Conservation (phyloP, 1,284 basidiomycete genomes). For the Microbotryum silenes-acaulis region DNA sequence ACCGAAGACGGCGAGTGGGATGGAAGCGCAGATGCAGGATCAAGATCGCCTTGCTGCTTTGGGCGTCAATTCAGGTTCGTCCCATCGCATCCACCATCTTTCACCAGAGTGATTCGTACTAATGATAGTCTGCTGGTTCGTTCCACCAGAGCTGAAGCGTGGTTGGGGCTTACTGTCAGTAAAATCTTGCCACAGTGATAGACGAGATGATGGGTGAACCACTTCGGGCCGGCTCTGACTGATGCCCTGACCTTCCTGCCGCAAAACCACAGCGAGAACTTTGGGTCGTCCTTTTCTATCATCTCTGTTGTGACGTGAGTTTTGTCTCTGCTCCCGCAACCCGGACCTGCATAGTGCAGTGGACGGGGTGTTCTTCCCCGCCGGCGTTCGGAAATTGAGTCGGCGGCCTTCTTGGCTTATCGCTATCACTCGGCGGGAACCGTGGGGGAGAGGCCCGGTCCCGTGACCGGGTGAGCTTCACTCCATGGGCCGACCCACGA, state of each 20-base stretch:
- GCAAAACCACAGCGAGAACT: slow-evolving; percentile 41
- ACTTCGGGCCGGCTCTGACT: too few relatives aligned
- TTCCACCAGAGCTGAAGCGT: slow-evolving; percentile 9
- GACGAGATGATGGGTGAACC: too few relatives aligned
- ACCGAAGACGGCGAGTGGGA: too few relatives aligned
- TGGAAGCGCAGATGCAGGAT: background rate
- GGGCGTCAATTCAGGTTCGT: slow-evolving; percentile 1
- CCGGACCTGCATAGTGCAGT: too few relatives aligned
- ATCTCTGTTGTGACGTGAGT: slow-evolving; percentile 46
- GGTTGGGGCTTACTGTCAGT: slow-evolving; percentile 9
- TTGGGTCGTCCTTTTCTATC: slow-evolving; percentile 66
- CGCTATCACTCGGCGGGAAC: too few relatives aligned
- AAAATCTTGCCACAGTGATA: background rate
- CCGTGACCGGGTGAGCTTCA: background rate
- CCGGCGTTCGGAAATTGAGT: too few relatives aligned
- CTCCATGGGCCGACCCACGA: background rate
- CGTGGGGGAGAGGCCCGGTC: background rate
- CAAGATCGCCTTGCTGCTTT: background rate
- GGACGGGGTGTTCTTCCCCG: too few relatives aligned
- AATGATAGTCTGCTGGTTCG: background rate
- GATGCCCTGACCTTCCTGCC: too few relatives aligned
- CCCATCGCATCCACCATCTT: background rate
- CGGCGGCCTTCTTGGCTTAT: too few relatives aligned
- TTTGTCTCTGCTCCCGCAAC: too few relatives aligned
- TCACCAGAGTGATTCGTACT: background rate